phyloP scores from a whole-genome alignment of 2,329 filamentous ascomycete species.

The Fusarium beomiforme region DNA sequence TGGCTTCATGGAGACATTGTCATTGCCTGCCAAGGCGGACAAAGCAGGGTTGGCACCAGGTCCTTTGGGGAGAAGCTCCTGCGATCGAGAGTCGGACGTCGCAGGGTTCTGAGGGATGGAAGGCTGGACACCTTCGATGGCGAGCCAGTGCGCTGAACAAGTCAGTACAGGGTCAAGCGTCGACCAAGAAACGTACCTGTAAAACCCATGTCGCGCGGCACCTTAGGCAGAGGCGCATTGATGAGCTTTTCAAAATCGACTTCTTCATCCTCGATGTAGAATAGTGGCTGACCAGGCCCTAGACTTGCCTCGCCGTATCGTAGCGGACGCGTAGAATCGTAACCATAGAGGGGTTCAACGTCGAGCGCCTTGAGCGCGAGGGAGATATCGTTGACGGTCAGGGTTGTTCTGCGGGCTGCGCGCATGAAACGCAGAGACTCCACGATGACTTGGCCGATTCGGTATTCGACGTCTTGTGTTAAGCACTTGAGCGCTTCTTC shows the following conservation, averaged over 20 bases:
- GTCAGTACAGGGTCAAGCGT: constrained; percentile 15
- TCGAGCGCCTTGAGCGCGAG: constrained; percentile 87
- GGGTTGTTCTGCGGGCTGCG: constrained; percentile 82
- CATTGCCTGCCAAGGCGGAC: constrained; percentile 81
- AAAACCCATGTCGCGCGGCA: constrained; percentile 91
- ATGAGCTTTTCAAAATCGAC: constrained; percentile 99
- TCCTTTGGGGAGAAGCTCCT: constrained; percentile 90
- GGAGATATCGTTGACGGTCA: constrained; percentile 90
- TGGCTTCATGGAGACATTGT: constrained; percentile 86
- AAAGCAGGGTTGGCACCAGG: constrained; percentile 87
- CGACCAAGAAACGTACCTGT: constrained; percentile 69
- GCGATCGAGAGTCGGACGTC: constrained; percentile 80
- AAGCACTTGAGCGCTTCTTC: constrained; percentile 90
- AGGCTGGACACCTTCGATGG: constrained; percentile 96
- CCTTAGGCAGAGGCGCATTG: constrained; percentile 93
- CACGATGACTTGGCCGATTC: constrained; percentile 90
- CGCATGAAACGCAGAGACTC: constrained; percentile 98
- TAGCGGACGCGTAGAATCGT: constrained; percentile 89
- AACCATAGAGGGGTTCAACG: constrained; percentile 95
- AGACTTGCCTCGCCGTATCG: constrained; percentile 94
- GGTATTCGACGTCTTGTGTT: constrained; percentile 94
- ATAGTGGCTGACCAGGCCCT: constrained; percentile 92
- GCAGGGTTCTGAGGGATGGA: constrained; percentile 97
- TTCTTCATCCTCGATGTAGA: constrained; percentile 98
- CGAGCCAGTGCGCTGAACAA: constrained; percentile 87